phyloP scores from a whole-genome alignment of 768 basidiomycete species.

The Mrakia hoshinonis region DNA sequence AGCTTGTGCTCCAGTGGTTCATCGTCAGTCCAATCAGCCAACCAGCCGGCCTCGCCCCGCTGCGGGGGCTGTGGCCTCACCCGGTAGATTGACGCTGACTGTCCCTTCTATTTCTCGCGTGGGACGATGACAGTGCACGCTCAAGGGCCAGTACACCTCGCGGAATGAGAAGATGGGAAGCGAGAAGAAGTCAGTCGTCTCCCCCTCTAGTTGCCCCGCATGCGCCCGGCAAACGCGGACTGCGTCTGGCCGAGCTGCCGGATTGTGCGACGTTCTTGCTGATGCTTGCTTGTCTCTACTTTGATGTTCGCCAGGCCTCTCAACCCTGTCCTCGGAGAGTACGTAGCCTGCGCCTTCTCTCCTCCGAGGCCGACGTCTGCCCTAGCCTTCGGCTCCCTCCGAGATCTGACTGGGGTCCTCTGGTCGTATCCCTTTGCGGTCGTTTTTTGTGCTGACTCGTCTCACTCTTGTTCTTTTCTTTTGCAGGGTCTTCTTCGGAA shows the following conservation, averaged over 20 bases:
- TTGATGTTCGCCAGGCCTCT: slow-evolving; percentile 57
- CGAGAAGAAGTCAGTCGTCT: slow-evolving; percentile 71
- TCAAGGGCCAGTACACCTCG: slow-evolving; percentile 83
- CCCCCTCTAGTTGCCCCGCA: background rate
- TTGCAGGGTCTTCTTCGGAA: slow-evolving; percentile 70
- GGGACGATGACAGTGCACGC: slow-evolving; percentile 46
- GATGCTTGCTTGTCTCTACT: background rate
- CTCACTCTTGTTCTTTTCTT: background rate
- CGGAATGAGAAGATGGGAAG: slow-evolving; percentile 91
- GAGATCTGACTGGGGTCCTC: no score
- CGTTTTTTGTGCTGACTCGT: background rate
- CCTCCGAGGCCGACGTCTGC: background rate
- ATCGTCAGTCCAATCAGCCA: slow-evolving; percentile 51
- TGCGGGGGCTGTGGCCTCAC: background rate
- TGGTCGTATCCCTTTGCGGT: background rate
- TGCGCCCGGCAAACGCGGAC: background rate
- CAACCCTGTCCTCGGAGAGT: slow-evolving; percentile 82
- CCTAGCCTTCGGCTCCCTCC: no score
- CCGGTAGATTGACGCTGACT: background rate
- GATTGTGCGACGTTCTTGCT: background rate
- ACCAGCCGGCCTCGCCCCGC: background rate
- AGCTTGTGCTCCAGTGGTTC: slow-evolving; percentile 89
- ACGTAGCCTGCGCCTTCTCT: slow-evolving; percentile 11
- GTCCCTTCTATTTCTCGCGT: background rate
- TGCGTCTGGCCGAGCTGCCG: background rate